Conservation (phyloP, 1,284 basidiomycete genomes). For the Cystobasidium sp. region DNA sequence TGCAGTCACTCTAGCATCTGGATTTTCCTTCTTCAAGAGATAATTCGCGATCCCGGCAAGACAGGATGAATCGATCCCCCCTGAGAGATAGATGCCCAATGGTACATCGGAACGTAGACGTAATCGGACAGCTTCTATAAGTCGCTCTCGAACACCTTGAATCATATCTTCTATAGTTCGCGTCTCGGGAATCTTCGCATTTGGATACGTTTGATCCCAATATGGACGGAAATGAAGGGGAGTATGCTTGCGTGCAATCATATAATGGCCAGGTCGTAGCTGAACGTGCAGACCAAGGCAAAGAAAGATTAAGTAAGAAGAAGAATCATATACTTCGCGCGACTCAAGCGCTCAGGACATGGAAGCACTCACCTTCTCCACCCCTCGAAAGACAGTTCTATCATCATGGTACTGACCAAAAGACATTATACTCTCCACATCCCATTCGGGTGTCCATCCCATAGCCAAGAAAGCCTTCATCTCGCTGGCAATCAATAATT, state of each 20-base stretch:
- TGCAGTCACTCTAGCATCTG: slow-evolving; percentile 49
- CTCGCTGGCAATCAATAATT: slow-evolving; percentile 58
- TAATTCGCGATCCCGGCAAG: slow-evolving; percentile 59
- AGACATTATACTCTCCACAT: slow-evolving; percentile 50
- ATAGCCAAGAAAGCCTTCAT: slow-evolving; percentile 59
- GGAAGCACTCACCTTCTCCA: slow-evolving; percentile 54
- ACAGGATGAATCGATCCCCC: slow-evolving; percentile 59
- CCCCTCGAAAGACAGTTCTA: slow-evolving; percentile 56
- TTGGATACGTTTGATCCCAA: slow-evolving; percentile 57
- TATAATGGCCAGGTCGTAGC: slow-evolving; percentile 58
- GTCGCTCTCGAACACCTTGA: slow-evolving; percentile 54
- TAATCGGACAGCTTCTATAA: slow-evolving; percentile 58
- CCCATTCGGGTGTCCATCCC: slow-evolving; percentile 53
- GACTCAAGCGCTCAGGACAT: no score
- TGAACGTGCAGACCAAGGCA: neutral
- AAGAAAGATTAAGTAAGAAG: no score
- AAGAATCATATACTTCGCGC: no score
- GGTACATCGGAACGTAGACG: slow-evolving; percentile 60
- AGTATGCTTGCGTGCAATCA: slow-evolving; percentile 55
- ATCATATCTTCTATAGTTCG: slow-evolving; percentile 57
- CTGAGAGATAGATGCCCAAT: slow-evolving; percentile 59
- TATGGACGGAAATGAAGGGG: slow-evolving; percentile 57
- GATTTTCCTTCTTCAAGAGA: slow-evolving; percentile 57
- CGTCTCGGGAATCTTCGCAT: slow-evolving; percentile 51
- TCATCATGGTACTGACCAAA: slow-evolving; percentile 53